Percentiles rank a stretch among this genome's conserved stretches.
These are phyloP conservation scores for Wickerhamiella lipophila DNA, from an alignment of 805 yeast species.

Conservation along the genomic window DNA sequence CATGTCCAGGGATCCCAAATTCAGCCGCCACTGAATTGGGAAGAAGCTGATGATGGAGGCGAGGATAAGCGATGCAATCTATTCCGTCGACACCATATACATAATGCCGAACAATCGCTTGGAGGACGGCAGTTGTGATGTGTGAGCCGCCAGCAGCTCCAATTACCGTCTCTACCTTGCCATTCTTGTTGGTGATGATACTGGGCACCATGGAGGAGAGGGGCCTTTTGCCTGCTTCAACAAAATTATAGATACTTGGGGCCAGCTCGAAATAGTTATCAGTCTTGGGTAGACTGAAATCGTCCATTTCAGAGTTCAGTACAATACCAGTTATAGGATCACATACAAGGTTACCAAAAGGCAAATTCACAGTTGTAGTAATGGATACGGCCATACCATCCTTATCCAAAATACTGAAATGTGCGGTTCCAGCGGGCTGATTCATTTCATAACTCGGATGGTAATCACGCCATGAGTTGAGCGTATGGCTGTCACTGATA, in stretches of 20 bases:
- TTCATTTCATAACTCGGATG: conserved; percentile 64
- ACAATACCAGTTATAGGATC: conserved; percentile 74
- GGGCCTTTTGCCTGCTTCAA: conserved; percentile 69
- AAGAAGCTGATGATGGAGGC: conserved; percentile 79
- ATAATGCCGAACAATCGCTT: conserved; percentile 58
- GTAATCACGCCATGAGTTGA: conserved; percentile 53
- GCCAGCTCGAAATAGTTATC: conserved; percentile 67
- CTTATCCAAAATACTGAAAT: conserved; percentile 65
- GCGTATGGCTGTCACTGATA: conserved; percentile 47
- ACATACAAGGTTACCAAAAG: conserved; percentile 72
- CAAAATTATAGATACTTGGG: conserved; percentile 70
- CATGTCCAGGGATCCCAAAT: conserved; percentile 30
- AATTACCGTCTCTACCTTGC: conserved; percentile 49
- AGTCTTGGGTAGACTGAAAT: conserved; percentile 60
- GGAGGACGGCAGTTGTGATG: conserved; percentile 70
- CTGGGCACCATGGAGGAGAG: conserved; percentile 74
- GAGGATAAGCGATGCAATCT: conserved; percentile 62
- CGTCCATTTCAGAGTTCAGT: conserved; percentile 89
- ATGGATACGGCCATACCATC: conserved; percentile 67
- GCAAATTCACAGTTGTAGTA: conserved; percentile 77
- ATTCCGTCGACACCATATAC: conserved; percentile 47
- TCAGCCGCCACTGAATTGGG: conserved; percentile 62
- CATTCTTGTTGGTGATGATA: conserved; percentile 34
- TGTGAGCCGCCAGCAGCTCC: conserved; percentile 95
- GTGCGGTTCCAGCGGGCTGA: conserved; percentile 87